These are phyloP conservation scores for Xylaria digitata DNA, from an alignment of 2,329 filamentous ascomycete species.

Conservation along the genomic window DNA sequence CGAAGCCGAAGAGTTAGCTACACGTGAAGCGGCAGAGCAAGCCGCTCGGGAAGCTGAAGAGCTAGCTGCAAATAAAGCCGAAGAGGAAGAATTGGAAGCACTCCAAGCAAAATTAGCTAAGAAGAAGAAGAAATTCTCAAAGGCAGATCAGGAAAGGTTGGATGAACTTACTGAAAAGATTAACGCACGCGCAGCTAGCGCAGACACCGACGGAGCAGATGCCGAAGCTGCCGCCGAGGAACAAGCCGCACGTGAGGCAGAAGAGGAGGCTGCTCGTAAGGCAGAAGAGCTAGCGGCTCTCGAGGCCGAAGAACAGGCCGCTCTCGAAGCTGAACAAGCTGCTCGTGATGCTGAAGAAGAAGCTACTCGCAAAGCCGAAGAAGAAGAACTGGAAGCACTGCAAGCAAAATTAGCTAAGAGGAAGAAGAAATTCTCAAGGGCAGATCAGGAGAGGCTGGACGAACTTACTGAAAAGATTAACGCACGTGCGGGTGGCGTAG, in stretches of 20 bases:
- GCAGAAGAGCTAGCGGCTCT: slow-evolving; percentile 31
- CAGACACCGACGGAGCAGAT: slow-evolving; percentile 37
- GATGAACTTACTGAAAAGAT: slow-evolving; percentile 34
- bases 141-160: slow-evolving; percentile 30
- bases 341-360: slow-evolving; percentile 26
- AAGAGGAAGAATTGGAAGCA: slow-evolving; percentile 31
- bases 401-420: slow-evolving; percentile 7
- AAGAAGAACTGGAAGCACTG: slow-evolving; percentile 32
- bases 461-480: slow-evolving; percentile 34
- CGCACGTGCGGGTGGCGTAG: slow-evolving; percentile 13
- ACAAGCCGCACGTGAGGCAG: slow-evolving; percentile 19
- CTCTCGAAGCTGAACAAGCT: slow-evolving; percentile 16
- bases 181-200: slow-evolving; percentile 32
- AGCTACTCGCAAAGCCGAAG: slow-evolving; percentile 42
- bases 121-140: slow-evolving; percentile 24
- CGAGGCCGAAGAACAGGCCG: slow-evolving; percentile 20
- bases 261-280: slow-evolving; percentile 33
- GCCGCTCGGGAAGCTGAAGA: slow-evolving; percentile 15
- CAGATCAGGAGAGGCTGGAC: slow-evolving; percentile 30
- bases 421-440: slow-evolving; percentile 21
- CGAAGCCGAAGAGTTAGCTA: slow-evolving; percentile 38
- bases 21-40: slow-evolving; percentile 5
- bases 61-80: slow-evolving; percentile 11
- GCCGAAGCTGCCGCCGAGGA: slow-evolving; percentile 41
- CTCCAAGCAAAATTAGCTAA: slow-evolving; percentile 16